Base-by-base conservation (phyloP, 1,139 yeast species). In the Geotrichum australiense region DNA sequence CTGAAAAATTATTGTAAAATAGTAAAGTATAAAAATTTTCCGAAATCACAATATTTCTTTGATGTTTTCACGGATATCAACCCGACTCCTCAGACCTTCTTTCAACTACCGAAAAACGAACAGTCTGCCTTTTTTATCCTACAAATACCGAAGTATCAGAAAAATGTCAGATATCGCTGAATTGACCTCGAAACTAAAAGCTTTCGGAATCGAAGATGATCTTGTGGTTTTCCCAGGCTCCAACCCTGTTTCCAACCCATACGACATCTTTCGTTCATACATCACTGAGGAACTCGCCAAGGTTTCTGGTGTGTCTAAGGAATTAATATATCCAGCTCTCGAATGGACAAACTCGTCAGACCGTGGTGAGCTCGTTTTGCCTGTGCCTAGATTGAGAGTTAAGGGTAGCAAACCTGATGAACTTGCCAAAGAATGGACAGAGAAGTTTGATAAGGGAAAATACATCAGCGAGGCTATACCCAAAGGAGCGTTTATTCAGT, bases 401-500 rank as follows among this genome's bases (percentile, higher is more conserved):
- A 87, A 89, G 67, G 95, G 94, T 35, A 69, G 77, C 41, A 82
- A 83, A 53, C 93, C 94, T 41, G 82, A 82, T 61, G 86, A 79
- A 46, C 71, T 87, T 55, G 97, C 98, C 23, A 64, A 64, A 40
- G 85, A 89, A 59, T 82, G 96, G 86, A 82, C 95, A 23, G 71
- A 46, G 23, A 53, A 58, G 52, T 64, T 65, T 55, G 62, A 66
- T 26, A 51, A 51, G 32, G 87, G 86, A 33, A 73, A 78, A 45
- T 83, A 71, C 60, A 67, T 91, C 52, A 66, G 71, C 29, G 76
- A 76, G 49, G 91, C 86, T 51, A 77, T 71, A 52, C 84, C 94
- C 30, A 84, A 83, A 61, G 97, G 97, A 48, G 84, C 89, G 40
- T 91, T 93, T 58, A 71, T 93, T 58, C 97, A 91, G 65, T 91